phyloP scores from a whole-genome alignment of 2,329 filamentous ascomycete species.

The Chrysosphaeria jannelii region DNA sequence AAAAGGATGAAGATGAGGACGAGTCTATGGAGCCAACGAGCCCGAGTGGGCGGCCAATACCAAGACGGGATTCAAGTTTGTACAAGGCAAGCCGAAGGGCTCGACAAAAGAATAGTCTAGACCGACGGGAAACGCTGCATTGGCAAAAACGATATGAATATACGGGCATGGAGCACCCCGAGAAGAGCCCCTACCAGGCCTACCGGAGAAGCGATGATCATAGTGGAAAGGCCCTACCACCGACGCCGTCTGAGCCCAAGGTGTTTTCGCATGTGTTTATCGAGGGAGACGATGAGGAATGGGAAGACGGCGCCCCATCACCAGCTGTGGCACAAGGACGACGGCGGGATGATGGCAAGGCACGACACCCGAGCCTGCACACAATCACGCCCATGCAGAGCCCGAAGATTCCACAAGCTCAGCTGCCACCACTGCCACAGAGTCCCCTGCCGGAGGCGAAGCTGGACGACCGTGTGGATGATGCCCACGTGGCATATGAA shows the following conservation, averaged over 20 bases:
- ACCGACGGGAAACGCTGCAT: slow-evolving; percentile 14
- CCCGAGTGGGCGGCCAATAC: slow-evolving; percentile 23
- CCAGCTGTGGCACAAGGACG: slow-evolving; percentile 34
- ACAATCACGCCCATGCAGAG: no score
- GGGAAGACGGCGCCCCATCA: slow-evolving; percentile 37
- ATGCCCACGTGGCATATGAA: slow-evolving; percentile 24
- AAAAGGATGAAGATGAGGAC: slow-evolving; percentile 9
- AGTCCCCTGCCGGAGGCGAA: no score
- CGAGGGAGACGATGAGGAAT: slow-evolving; percentile 7
- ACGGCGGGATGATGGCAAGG: slow-evolving; percentile 18
- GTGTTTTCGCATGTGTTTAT: neutral
- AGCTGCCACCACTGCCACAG: no score
- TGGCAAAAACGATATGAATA: no score
- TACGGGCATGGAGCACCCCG: no score
- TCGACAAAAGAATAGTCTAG: slow-evolving; percentile 19
- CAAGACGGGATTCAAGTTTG: slow-evolving; percentile 36
- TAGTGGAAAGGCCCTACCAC: no score
- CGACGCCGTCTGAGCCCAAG: no score
- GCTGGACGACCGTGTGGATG: slow-evolving; percentile 1
- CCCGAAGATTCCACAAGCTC: no score
- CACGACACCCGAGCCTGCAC: no score
- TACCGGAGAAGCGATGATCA: no score
- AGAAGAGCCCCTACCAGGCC: no score
- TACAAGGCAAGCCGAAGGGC: slow-evolving; percentile 23
- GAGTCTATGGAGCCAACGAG: slow-evolving; percentile 3